Percentiles rank a stretch among this genome's conserved stretches.
Evolutionary conservation across 116 monocot species (phyloP).

Genomic region (Posidonia oceanica): DNA sequence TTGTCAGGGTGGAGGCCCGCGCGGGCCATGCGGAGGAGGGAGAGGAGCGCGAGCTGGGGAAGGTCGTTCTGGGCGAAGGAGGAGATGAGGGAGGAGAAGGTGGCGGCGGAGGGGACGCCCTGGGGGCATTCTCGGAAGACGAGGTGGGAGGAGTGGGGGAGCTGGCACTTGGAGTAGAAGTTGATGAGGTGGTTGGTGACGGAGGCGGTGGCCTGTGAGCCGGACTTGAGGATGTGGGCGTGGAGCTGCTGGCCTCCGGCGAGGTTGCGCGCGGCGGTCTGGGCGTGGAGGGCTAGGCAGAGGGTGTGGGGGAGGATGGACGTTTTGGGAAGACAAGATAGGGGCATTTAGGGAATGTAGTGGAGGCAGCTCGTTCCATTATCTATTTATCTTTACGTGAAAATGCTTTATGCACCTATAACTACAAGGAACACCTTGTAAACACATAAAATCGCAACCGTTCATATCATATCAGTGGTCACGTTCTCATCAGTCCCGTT

Average conservation of each 20-base stretch:
- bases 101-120: conserved; percentile 7
- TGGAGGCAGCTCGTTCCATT: too few species aligned
- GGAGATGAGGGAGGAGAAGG: conserved; percentile 63
- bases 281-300: conserved; percentile 34
- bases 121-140: conserved; percentile 50
- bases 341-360: too few species aligned
- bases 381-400: too few species aligned
- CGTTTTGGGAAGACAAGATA: too few species aligned
- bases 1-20: conserved; percentile 29
- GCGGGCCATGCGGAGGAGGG: conserved; percentile 35
- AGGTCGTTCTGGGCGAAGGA: conserved; percentile 59
- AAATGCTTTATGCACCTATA: too few species aligned
- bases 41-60: conserved; percentile 27
- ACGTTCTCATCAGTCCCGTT: too few species aligned
- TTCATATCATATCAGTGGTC: too few species aligned
- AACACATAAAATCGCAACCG: too few species aligned
- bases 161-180: conserved; percentile 69
- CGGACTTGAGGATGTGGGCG: conserved; percentile 59
- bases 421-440: too few species aligned
- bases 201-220: conserved; percentile 19
- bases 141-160: conserved; percentile 49
- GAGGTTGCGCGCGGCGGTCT: conserved; percentile 45
- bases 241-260: conserved; percentile 59
- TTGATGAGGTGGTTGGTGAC: conserved; percentile 92
- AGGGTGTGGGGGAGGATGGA: conserved; percentile 22